Percentiles rank a stretch among this genome's conserved stretches.
Evolutionary conservation across 2,329 filamentous ascomycete genomes (phyloP).

Genomic region (Colletotrichum sp.): DNA sequence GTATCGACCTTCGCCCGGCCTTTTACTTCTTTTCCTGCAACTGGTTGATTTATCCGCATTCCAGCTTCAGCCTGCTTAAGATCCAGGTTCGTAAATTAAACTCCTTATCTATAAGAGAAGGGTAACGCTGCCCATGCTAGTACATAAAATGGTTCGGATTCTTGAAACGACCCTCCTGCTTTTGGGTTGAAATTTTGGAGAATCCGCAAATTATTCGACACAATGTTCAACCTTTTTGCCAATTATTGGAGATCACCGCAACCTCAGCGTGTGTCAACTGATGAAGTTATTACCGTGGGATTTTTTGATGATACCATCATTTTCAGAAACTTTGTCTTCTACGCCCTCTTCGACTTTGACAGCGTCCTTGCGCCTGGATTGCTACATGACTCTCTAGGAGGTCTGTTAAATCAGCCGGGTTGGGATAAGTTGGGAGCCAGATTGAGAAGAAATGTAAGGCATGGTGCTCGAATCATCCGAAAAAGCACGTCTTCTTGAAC

Average conservation of each 20-base stretch:
- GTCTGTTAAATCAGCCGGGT: slow-evolving; percentile 20
- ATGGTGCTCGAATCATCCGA: background rate
- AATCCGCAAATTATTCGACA: background rate
- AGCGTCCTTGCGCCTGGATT: slow-evolving; percentile 26
- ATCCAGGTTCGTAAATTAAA: background rate
- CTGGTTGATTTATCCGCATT: background rate
- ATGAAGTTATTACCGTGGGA: slow-evolving; percentile 26
- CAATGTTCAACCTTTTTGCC: background rate
- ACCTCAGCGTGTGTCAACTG: slow-evolving; percentile 17
- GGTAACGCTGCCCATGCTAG: background rate
- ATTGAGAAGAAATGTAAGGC: slow-evolving; percentile 25
- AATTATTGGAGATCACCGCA: background rate
- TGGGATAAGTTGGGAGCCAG: slow-evolving; percentile 30
- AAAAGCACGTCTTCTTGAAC: background rate
- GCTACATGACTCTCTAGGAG: slow-evolving; percentile 21
- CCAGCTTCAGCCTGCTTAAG: background rate
- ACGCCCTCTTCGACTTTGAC: slow-evolving; percentile 30
- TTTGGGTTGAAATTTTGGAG: background rate
- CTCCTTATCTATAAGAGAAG: background rate
- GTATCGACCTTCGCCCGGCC: background rate
- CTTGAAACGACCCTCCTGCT: background rate
- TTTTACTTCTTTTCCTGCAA: background rate
- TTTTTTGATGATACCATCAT: slow-evolving; percentile 30
- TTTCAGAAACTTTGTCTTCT: slow-evolving; percentile 25
- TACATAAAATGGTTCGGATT: background rate